Evolutionary conservation across 768 basidiomycete genomes (phyloP), one percentile per base, ranked within the genome.

Genomic region (Termitomyces sp.): DNA sequence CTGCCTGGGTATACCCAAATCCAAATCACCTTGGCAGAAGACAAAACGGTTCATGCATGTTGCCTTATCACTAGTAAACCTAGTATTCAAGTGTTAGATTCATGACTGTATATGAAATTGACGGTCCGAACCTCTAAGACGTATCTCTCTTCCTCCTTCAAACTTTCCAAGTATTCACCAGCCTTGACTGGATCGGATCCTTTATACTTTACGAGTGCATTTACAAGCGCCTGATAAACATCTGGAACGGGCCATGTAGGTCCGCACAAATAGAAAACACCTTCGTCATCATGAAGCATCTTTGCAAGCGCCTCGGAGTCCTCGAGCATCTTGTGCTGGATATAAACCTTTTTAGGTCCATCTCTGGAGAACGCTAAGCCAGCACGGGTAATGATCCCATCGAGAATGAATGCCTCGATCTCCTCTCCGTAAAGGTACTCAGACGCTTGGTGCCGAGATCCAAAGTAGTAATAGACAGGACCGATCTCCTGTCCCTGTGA

Each of bases 171-270:
- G 71, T 87, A 94, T 55, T 82, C 83, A 41, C 88, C 91, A 2
- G 96, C 97, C 39, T 78, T 70, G 57, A 82, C 79, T 47, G 78
- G 74, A 13, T 84, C 80, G 69, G 83, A 76, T 16, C 86, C 86
- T 60, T 87, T 85, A 67, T 87, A 86, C 69, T 86, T 84, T 30
- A 81, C 81, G 61, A 98, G 76, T 2, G 93, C 90, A 20, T 85
- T 85, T 22, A 95, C 88, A 51, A 99, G 79, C 0, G 97, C 92
- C 72, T 96, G 89, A 67, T 91, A 96, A 6, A 99, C 94, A 68
- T 98, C 97, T 1, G 97, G 95, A 22, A 98, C 96, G n/a, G 97
- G 97, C 96, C 95, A 97, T 30, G 96, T 98, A 39, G 96, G 97
- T 30, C 96, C 96, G 71, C 97, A 98, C 47, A 99, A 79, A 73